These are phyloP conservation scores for Annulohypoxylon bovei DNA, from an alignment of 495 filamentous ascomycete genomes.

Conservation along the genomic window DNA sequence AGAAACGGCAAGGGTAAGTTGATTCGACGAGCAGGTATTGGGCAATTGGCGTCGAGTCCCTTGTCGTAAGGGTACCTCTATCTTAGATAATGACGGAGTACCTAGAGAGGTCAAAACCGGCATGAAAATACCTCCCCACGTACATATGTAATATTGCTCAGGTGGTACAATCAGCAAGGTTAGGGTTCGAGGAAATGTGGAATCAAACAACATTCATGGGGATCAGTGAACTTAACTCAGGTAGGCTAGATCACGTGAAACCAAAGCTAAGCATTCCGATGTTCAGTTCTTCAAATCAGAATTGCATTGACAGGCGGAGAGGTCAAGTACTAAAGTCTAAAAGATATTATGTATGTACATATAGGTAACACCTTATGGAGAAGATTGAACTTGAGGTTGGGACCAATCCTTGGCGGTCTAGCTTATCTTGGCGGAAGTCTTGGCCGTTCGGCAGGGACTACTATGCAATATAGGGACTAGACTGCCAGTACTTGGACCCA, in stretches of 20 bases:
- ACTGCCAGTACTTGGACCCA: constrained; percentile 2
- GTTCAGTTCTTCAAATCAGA: background rate
- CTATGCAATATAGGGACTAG: background rate
- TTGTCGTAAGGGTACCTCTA: background rate
- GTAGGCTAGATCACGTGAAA: constrained; percentile 15
- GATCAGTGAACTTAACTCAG: background rate
- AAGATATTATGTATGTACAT: constrained; percentile 4
- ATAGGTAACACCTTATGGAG: constrained; percentile 4
- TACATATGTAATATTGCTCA: background rate
- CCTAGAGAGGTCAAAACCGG: constrained; percentile 1
- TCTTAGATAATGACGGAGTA: constrained; percentile 17
- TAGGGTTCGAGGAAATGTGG: background rate
- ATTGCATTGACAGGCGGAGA: background rate
- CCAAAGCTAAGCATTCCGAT: constrained; percentile 1
- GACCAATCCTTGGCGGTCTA: constrained; percentile 19
- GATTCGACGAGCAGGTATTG: constrained; percentile 4
- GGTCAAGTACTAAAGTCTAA: background rate
- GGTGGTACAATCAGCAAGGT: background rate
- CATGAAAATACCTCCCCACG: constrained; percentile 6
- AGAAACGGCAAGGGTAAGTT: background rate
- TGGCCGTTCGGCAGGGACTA: constrained; percentile 22
- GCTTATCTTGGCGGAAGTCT: constrained; percentile 17
- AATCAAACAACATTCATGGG: constrained; percentile 1
- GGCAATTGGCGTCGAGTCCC: constrained; percentile 16
- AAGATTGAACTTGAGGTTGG: background rate